Conservation (phyloP, 2,329 filamentous ascomycete genomes). For the Talaromyces sp. region DNA sequence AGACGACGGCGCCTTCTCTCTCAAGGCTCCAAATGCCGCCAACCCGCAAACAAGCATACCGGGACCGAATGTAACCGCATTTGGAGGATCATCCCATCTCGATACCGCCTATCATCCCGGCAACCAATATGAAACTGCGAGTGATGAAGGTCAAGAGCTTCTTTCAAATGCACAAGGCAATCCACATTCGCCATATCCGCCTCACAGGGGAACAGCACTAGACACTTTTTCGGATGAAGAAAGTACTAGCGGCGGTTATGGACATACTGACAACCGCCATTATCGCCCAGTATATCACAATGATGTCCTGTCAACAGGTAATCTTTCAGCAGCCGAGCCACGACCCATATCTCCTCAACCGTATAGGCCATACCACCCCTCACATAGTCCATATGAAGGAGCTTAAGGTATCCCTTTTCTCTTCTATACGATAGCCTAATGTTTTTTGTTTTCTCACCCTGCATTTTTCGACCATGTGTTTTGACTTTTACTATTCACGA, state of each 20-base stretch:
- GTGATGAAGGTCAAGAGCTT: constrained; percentile 37
- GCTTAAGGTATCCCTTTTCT: neutral
- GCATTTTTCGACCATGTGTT: neutral
- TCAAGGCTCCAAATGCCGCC: constrained; percentile 20
- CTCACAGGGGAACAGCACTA: constrained; percentile 6
- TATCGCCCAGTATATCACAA: constrained; percentile 6
- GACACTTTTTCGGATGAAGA: neutral
- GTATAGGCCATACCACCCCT: constrained; percentile 12
- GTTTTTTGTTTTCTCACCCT: neutral
- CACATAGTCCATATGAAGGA: constrained; percentile 9
- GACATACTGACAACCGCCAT: constrained; percentile 13
- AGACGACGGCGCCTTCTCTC: constrained; percentile 24
- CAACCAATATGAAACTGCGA: constrained; percentile 23
- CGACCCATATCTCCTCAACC: constrained; percentile 15
- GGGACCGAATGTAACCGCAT: constrained; percentile 19
- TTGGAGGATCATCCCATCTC: constrained; percentile 21
- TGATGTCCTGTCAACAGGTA: neutral
- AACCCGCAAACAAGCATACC: constrained; percentile 15
- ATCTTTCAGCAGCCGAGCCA: constrained; percentile 6
- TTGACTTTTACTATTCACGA: too few relatives aligned
- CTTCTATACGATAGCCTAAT: neutral
- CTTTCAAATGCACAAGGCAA: constrained; percentile 37
- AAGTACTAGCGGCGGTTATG: neutral
- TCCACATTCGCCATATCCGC: constrained; percentile 21
- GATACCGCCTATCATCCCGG: constrained; percentile 20